Percentiles rank a stretch among this genome's conserved stretches.
Evolutionary conservation across 2,329 filamentous ascomycete species (phyloP).

Genomic region (Pyricularia grisea): DNA sequence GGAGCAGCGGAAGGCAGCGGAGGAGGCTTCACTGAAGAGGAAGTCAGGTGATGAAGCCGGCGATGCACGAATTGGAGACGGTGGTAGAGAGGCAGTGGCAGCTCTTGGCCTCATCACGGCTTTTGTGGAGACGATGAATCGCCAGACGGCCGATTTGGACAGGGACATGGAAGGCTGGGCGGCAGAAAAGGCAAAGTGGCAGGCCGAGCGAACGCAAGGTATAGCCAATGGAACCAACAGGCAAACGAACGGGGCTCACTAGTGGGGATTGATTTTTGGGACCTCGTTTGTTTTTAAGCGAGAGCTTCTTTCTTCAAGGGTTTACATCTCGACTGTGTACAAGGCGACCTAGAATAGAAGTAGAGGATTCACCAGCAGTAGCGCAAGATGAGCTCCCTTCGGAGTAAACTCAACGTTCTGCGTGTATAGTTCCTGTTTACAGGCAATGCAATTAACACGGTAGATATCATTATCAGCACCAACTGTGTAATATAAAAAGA

Average conservation of each 20-base stretch:
- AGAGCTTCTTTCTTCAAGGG: neutral
- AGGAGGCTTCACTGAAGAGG: constrained; percentile 12
- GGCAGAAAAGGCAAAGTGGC: constrained; percentile 4
- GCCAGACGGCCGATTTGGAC: neutral
- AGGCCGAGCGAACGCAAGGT: neutral
- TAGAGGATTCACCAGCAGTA: neutral
- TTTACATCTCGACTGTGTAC: neutral
- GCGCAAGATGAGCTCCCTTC: too few species aligned
- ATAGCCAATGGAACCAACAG: neutral
- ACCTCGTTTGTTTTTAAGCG: neutral
- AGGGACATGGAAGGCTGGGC: constrained; percentile 3
- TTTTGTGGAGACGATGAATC: constrained; percentile 5
- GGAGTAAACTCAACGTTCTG: neutral
- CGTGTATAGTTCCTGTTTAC: neutral
- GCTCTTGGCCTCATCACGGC: neutral
- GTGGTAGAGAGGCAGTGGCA: constrained; percentile 4
- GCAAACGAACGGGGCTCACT: neutral
- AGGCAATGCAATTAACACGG: neutral
- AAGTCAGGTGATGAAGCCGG: constrained; percentile 16
- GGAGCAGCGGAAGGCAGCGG: constrained; percentile 18
- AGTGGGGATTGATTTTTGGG: neutral
- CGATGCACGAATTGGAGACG: constrained; percentile 14
- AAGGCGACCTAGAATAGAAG: neutral
- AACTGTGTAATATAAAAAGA: neutral
- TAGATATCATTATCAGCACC: neutral